Percentiles rank a stretch among this genome's conserved stretches.
Conservation (phyloP, 371 early-diverging fungal species). For the Mortierella sp. region DNA sequence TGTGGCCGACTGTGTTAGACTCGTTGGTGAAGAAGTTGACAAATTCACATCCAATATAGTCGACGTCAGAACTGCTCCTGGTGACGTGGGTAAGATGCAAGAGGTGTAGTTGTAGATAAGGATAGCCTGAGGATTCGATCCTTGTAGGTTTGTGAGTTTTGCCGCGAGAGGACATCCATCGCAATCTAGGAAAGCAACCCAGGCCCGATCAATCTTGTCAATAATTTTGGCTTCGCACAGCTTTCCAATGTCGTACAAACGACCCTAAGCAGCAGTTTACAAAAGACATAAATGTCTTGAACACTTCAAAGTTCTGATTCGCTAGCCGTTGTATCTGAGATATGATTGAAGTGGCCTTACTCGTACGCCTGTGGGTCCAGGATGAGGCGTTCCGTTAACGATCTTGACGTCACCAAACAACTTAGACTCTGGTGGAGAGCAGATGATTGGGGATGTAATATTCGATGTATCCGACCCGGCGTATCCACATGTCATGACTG, state of each 20-base stretch:
- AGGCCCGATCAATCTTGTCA: conserved; percentile 42
- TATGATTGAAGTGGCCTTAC: conserved; percentile 14
- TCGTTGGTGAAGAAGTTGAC: too few relatives aligned
- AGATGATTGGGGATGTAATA: not conserved
- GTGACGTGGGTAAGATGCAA: conserved; percentile 11
- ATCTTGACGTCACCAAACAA: conserved; percentile 33
- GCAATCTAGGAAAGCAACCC: conserved; percentile 46
- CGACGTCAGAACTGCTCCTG: not conserved
- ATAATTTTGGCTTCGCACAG: conserved; percentile 29
- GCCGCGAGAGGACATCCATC: conserved; percentile 35
- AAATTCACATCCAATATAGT: not conserved
- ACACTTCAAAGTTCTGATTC: too few relatives aligned
- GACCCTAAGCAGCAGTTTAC: conserved; percentile 21
- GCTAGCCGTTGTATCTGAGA: too few relatives aligned
- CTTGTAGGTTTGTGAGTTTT: conserved; percentile 36
- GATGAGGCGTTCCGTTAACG: conserved; percentile 38
- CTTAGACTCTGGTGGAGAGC: conserved; percentile 42
- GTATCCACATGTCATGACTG: not conserved
- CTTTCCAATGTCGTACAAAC: conserved; percentile 45
- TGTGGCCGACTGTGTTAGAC: too few relatives aligned
- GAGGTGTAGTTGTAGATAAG: conserved; percentile 42
- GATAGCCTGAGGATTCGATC: conserved; percentile 47
- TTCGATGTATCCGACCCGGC: not conserved
- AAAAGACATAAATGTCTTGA: not conserved
- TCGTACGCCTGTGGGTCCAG: conserved; percentile 32